These are phyloP conservation scores for Colletotrichum siamense DNA, from an alignment of 2,329 filamentous ascomycete genomes.

Conservation along the genomic window DNA sequence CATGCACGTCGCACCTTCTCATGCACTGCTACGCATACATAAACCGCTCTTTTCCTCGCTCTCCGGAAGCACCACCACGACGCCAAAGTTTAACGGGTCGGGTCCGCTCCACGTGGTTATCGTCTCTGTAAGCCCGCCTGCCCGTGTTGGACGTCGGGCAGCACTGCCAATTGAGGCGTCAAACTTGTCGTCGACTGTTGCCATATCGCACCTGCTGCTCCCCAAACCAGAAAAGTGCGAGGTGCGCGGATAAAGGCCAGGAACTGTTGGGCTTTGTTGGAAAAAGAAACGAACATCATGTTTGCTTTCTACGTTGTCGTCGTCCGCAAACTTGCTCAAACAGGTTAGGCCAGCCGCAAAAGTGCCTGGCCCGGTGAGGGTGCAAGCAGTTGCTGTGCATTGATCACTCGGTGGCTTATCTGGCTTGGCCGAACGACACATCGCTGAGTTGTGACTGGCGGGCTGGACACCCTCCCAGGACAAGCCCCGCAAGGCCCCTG, in stretches of 20 bases:
- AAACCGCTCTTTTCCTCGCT: conserved; percentile 1
- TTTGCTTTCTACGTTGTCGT: conserved; percentile 11
- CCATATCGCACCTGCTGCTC: background rate
- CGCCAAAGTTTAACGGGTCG: background rate
- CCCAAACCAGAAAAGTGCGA: background rate
- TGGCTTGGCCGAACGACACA: conserved; percentile 12
- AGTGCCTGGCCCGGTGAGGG: background rate
- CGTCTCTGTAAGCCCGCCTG: background rate
- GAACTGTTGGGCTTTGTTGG: background rate
- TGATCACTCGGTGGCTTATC: conserved; percentile 7
- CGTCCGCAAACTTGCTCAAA: conserved; percentile 7
- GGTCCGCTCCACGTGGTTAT: background rate
- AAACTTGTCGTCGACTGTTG: background rate
- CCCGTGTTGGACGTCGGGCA: background rate
- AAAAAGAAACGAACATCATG: conserved; percentile 11
- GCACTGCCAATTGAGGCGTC: background rate
- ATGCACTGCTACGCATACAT: conserved; percentile 17
- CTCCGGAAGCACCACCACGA: background rate
- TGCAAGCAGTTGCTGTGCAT: background rate
- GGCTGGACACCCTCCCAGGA: background rate
- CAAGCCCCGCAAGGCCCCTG: background rate
- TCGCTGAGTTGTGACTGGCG: conserved; percentile 11
- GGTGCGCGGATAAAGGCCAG: background rate
- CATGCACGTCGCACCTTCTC: conserved; percentile 2
- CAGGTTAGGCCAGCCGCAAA: conserved; percentile 11